phyloP scores from a whole-genome alignment of 257 asterid species.

The Scutellaria galericulata region DNA sequence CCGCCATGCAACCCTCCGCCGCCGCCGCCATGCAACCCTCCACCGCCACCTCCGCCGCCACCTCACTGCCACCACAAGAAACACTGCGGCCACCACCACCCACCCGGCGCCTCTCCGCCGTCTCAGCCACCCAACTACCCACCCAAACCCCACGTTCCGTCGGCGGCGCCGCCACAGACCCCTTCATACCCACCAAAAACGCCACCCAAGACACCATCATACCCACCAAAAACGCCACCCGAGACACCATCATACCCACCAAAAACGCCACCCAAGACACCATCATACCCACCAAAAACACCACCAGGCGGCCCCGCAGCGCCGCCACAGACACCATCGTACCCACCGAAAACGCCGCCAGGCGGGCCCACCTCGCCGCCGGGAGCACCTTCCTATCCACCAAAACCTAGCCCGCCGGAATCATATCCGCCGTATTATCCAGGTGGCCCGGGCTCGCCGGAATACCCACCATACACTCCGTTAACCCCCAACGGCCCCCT shows the following conservation, averaged over 20 bases:
- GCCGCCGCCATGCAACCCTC: slow-evolving; percentile 26
- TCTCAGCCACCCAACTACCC: slow-evolving; percentile 28
- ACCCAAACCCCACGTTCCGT: slow-evolving; percentile 11
- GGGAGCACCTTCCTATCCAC: slow-evolving; percentile 2
- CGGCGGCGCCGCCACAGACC: slow-evolving; percentile 31
- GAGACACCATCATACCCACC: slow-evolving; percentile 31
- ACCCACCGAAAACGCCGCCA: slow-evolving; percentile 29
- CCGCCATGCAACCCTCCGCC: slow-evolving; percentile 37
- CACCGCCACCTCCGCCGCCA: slow-evolving; percentile 37
- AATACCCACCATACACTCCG: slow-evolving; percentile 39
- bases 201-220: slow-evolving; percentile 23
- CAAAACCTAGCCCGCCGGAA: slow-evolving; percentile 25
- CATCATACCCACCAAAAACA: slow-evolving; percentile 6
- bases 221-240: slow-evolving; percentile 40
- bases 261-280: slow-evolving; percentile 32
- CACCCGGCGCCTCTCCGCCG: slow-evolving; percentile 46
- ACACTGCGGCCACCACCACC: slow-evolving; percentile 37
- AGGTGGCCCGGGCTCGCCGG: slow-evolving; percentile 34
- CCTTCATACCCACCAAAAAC: slow-evolving; percentile 36
- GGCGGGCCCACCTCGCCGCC: slow-evolving; percentile 23
- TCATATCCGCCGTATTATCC: slow-evolving; percentile 41
- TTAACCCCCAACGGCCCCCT: slow-evolving; percentile 32
- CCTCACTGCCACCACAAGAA: slow-evolving; percentile 32
- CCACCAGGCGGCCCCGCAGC: slow-evolving; percentile 33
- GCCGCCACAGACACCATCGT: slow-evolving; percentile 25